Base-by-base conservation (phyloP, 208 protist species). In the Leishmania tropica region DNA sequence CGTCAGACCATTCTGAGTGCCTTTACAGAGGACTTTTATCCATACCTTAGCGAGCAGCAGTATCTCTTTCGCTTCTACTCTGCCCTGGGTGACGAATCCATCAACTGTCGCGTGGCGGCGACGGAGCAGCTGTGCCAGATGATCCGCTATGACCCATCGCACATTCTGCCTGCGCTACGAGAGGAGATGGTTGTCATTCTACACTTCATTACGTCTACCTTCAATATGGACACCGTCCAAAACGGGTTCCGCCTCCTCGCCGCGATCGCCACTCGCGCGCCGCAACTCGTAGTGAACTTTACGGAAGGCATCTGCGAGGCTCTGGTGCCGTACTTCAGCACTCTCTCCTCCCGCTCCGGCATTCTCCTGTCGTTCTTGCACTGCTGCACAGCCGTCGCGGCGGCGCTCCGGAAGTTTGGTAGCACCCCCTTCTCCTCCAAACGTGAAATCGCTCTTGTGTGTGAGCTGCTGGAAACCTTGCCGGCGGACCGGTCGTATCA, bases 271-370 rank as follows among this genome's bases (percentile, higher is more conserved):
- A 86, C 85, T 64, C 86, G 89, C 40, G 94, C 94, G 1, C 94
- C 94, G n/a, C 89, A 93, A 77, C 93, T 96, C 54, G 92, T 96
- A 2, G 91, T 94, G 62, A 93, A 91, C 65, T 97, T 96, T 75
- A 80, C 87, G 11, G 89, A 93, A 28, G 87, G 89, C 64, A 95
- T 97, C 75, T 76, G 87, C 53, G 87, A 96, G 56, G 87, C 85
- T 10, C 83, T 97, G 53, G 42, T 81, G 58, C 89, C 80, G 31
- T 88, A 92, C 77, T 96, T 96, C 78, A 83, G 80, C 37, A 86
- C 81, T 0, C 48, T 94, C 1, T 91, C 76, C 24, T 24, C 81
- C 17, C 76, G 84, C 37, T 93, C 92, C 31, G 58, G 85, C 17
- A 90, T 91, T 71, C 81, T 95, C 48, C 85, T 94, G 62, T 83